Conservation (phyloP, 495 filamentous ascomycete genomes). For the Penicillium turbatum region DNA sequence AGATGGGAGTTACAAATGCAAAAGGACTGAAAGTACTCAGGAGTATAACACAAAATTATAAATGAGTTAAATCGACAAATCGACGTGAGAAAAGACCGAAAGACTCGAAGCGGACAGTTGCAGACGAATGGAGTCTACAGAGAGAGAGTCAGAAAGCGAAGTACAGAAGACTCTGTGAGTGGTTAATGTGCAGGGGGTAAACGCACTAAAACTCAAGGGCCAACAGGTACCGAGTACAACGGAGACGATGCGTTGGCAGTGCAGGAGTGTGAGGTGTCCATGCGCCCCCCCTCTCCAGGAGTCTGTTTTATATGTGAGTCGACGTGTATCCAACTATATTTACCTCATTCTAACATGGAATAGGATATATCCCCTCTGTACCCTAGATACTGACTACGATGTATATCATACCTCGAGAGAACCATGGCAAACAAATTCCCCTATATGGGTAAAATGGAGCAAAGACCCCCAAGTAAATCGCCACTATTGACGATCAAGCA, state of each 20-base stretch:
- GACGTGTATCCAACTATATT: background rate
- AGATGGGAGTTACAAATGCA: background rate
- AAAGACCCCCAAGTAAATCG: background rate
- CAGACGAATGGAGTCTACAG: background rate
- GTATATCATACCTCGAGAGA: too few species aligned
- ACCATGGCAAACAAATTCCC: background rate
- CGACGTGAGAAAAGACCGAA: background rate
- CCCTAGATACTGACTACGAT: too few species aligned
- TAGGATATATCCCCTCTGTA: too few species aligned
- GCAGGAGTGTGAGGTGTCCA: conserved; percentile 35
- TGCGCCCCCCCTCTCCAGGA: conserved; percentile 27
- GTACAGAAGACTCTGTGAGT: background rate
- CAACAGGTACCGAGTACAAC: conserved; percentile 8
- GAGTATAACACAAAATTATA: conserved; percentile 1
- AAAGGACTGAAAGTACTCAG: background rate
- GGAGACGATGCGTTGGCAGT: conserved; percentile 19
- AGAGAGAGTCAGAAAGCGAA: background rate
- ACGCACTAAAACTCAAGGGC: background rate
- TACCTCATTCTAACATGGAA: background rate
- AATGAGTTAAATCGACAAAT: background rate
- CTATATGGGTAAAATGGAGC: background rate
- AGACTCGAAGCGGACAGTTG: conserved; percentile 24
- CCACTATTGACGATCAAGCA: background rate
- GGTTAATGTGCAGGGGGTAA: background rate
- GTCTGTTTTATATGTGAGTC: background rate